Percentiles rank a stretch among this genome's conserved stretches.
phyloP scores from a whole-genome alignment of 768 basidiomycete species.

The Mycena amicta region DNA sequence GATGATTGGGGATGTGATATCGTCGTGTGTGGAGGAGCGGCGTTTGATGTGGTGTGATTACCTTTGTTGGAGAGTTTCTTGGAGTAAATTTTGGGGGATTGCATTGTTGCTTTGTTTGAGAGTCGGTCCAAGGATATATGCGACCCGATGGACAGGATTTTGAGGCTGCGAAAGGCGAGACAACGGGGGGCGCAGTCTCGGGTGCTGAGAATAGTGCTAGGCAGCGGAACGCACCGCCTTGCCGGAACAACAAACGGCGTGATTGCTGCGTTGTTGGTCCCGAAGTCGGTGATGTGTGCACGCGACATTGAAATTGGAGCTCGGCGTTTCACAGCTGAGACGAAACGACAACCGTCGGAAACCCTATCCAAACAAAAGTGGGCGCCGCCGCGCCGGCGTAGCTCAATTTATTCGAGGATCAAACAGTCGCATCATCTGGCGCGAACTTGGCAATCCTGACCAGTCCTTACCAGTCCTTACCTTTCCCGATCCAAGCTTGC shows the following conservation, averaged over 20 bases:
- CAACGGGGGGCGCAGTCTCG: neutral
- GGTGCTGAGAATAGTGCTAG: too few relatives aligned
- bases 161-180: neutral
- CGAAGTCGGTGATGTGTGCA: neutral
- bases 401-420: too few relatives aligned
- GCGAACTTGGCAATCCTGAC: too few relatives aligned
- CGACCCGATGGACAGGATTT: neutral
- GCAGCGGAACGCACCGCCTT: neutral
- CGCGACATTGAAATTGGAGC: neutral
- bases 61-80: too few relatives aligned
- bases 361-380: too few relatives aligned
- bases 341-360: too few relatives aligned
- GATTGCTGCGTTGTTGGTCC: neutral
- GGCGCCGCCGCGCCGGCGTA: too few relatives aligned
- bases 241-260: neutral
- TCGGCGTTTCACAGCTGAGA: neutral
- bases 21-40: neutral
- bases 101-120: neutral
- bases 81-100: neutral
- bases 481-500: too few relatives aligned
- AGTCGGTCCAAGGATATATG: neutral
- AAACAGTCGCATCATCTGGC: too few relatives aligned
- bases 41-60: slow-evolving; percentile 1
- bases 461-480: too few relatives aligned
- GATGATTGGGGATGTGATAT: neutral